phyloP scores from a whole-genome alignment of 768 basidiomycete genomes.

The Tulasnella sp. region DNA sequence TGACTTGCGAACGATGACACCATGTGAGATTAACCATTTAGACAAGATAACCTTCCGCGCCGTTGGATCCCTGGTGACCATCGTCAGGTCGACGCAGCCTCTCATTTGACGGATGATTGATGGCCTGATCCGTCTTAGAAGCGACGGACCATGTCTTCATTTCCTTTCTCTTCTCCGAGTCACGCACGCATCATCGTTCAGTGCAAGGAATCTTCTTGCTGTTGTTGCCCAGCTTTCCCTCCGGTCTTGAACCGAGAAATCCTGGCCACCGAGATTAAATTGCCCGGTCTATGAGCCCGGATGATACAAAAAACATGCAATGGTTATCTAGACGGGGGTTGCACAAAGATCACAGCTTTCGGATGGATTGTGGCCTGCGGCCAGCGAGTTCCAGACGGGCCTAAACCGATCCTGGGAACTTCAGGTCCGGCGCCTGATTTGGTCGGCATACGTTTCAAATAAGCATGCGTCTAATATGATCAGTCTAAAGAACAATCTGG shows the following conservation, averaged over 20 bases:
- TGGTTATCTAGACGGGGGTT: no score
- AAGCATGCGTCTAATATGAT: neutral
- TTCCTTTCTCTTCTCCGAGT: neutral
- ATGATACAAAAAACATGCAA: no score
- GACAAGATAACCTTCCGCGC: neutral
- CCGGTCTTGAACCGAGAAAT: no score
- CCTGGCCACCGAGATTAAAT: no score
- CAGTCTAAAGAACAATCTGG: neutral
- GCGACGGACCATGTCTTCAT: neutral
- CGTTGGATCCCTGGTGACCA: neutral
- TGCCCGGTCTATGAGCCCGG: no score
- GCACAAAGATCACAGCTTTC: no score
- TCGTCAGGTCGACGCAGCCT: conserved; percentile 1
- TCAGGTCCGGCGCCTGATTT: neutral
- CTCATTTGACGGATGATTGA: neutral
- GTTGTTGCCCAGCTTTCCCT: neutral
- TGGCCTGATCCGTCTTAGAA: neutral
- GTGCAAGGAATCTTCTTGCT: neutral
- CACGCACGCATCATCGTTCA: neutral
- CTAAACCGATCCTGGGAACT: neutral
- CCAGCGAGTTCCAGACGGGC: neutral
- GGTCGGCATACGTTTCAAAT: neutral
- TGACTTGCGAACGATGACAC: neutral
- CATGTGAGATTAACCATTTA: conserved; percentile 9
- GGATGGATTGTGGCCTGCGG: neutral